Evolutionary conservation across 306 rosid genomes (phyloP).

Genomic region (Trichosanthes cucumerina): DNA sequence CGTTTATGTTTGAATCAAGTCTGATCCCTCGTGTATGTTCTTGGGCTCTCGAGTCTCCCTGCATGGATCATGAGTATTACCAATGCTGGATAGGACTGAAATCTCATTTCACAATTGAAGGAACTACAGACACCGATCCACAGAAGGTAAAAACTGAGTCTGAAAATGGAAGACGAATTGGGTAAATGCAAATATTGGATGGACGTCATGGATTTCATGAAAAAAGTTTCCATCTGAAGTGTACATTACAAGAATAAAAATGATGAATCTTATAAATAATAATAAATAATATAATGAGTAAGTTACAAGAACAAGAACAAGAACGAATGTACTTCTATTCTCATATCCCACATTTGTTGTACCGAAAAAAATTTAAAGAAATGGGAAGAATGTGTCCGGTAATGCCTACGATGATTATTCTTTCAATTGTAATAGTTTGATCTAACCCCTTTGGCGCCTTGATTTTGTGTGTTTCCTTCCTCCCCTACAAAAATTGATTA

Average conservation of each 20-base stretch:
- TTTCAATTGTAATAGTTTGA: neutral
- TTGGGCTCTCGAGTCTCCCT: constrained; percentile 76
- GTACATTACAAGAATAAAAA: neutral
- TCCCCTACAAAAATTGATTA: neutral
- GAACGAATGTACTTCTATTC: neutral
- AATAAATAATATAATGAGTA: neutral
- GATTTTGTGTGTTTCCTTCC: neutral
- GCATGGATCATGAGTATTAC: constrained; percentile 74
- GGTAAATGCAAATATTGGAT: neutral
- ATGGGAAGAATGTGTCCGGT: too few species aligned
- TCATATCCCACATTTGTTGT: too few species aligned
- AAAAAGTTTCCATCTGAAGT: neutral
- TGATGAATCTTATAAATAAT: neutral
- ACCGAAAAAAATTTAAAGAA: too few species aligned
- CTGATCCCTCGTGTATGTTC: constrained; percentile 60
- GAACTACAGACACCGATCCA: constrained; percentile 1
- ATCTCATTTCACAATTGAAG: constrained; percentile 46
- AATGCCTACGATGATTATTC: neutral
- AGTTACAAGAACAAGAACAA: neutral
- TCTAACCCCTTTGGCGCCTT: neutral
- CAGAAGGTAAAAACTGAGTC: constrained; percentile 9
- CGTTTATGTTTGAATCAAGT: constrained; percentile 89
- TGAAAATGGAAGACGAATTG: constrained; percentile 7
- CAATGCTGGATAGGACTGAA: constrained; percentile 81
- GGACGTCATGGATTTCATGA: neutral